Percentiles rank a stretch among this genome's conserved stretches.
Evolutionary conservation across 1,284 basidiomycete species (phyloP).

Genomic region (Trichosporon inkin): DNA sequence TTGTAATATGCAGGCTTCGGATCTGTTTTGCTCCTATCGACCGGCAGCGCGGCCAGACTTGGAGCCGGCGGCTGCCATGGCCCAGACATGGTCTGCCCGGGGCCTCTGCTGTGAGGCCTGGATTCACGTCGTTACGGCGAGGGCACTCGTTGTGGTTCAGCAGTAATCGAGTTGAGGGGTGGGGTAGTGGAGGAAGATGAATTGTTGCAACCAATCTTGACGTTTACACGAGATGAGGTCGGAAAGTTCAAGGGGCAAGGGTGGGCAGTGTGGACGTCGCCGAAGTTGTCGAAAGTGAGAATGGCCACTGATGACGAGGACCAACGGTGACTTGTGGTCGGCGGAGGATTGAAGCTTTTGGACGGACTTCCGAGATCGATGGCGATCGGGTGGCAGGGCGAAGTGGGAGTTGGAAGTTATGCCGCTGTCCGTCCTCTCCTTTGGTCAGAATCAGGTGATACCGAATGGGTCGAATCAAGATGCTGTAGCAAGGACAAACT

Average conservation of each 20-base stretch:
- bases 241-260: neutral
- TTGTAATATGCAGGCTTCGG: constrained; percentile 51
- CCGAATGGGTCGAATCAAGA: neutral
- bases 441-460: constrained; percentile 1
- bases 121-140: constrained; percentile 4
- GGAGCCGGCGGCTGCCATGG: constrained; percentile 44
- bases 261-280: neutral
- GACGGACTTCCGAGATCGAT: neutral
- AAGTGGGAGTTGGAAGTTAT: neutral
- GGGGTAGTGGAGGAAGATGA: neutral
- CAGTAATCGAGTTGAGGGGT: neutral
- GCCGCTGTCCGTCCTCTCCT: constrained; percentile 4
- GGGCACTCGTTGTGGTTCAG: neutral
- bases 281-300: neutral
- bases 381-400: neutral
- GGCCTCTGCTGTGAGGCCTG: constrained; percentile 1
- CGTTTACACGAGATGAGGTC: neutral
- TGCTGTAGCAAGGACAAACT: neutral
- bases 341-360: constrained; percentile 1
- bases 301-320: neutral
- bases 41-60: constrained; percentile 44
- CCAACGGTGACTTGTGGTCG: neutral
- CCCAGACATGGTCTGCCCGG: constrained; percentile 15
- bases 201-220: constrained; percentile 4
- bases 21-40: constrained; percentile 48